A percentile compares a stretch with the other conserved stretches of the same genome.
phyloP scores from a whole-genome alignment of 805 yeast species.

The Saturnispora quitensis region DNA sequence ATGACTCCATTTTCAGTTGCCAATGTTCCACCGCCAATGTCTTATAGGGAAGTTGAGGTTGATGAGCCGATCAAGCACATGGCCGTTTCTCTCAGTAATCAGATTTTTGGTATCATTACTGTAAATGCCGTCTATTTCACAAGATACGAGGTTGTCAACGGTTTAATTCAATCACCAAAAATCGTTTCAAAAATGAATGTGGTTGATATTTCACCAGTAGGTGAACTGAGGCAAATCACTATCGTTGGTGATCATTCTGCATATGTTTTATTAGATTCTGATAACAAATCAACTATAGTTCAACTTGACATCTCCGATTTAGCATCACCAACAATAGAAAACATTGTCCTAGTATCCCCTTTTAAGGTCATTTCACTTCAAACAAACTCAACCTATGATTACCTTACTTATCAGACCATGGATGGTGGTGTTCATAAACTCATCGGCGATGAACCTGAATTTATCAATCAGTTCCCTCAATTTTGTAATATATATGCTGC shows the following conservation, averaged over 20 bases:
- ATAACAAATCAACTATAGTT: constrained; percentile 28
- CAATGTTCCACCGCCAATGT: constrained; percentile 91
- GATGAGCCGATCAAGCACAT: constrained; percentile 50
- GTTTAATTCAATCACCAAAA: constrained; percentile 37
- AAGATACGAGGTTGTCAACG: constrained; percentile 33
- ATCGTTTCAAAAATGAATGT: constrained; percentile 29
- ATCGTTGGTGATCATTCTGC: constrained; percentile 42
- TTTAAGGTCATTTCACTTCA: constrained; percentile 48
- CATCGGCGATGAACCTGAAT: constrained; percentile 6
- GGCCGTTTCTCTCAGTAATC: constrained; percentile 55
- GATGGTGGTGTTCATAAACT: constrained; percentile 50
- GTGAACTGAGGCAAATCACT: constrained; percentile 49
- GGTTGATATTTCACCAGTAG: constrained; percentile 29
- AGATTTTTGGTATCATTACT: constrained; percentile 48
- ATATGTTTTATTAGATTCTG: constrained; percentile 52
- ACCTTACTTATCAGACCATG: constrained; percentile 49
- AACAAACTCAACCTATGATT: constrained; percentile 42
- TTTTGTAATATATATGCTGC: constrained; percentile 56
- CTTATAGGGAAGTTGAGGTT: constrained; percentile 56
- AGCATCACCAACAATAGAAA: constrained; percentile 32
- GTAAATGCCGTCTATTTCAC: constrained; percentile 39
- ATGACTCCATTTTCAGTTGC: constrained; percentile 79
- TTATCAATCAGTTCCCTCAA: constrained; percentile 51
- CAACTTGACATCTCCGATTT: constrained; percentile 36
- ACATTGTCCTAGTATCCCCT: constrained; percentile 35